Evolutionary conservation across 1,284 basidiomycete species (phyloP).

Genomic region (Ceratobasidium sp.): DNA sequence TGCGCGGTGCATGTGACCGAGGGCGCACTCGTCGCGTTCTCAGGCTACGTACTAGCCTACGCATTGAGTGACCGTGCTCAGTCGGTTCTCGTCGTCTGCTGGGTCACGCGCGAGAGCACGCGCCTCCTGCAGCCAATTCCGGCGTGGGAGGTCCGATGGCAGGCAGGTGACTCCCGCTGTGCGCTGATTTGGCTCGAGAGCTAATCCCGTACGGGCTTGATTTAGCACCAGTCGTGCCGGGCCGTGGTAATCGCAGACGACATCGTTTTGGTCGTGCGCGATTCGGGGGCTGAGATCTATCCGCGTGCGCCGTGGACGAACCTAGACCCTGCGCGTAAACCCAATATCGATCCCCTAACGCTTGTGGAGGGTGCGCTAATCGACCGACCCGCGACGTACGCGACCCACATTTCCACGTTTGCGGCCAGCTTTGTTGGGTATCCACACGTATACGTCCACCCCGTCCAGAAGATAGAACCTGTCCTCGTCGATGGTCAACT

Average conservation of each 20-base stretch:
- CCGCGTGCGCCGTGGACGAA: slow-evolving; percentile 12
- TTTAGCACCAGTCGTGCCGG: slow-evolving; percentile 21
- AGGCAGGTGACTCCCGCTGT: slow-evolving; percentile 9
- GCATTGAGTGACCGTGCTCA: slow-evolving; percentile 20
- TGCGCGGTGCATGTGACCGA: slow-evolving; percentile 17
- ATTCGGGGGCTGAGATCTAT: slow-evolving; percentile 31
- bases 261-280: slow-evolving; percentile 24
- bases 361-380: slow-evolving; percentile 5
- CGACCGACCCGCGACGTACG: slow-evolving; percentile 17
- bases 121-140: slow-evolving; percentile 1
- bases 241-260: slow-evolving; percentile 12
- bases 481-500: not conserved
- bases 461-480: not conserved
- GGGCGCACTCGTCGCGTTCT: slow-evolving; percentile 33
- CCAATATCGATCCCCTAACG: not conserved
- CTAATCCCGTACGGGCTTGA: not conserved
- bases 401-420: slow-evolving; percentile 26
- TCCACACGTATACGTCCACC: slow-evolving; percentile 13
- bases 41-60: slow-evolving; percentile 28
- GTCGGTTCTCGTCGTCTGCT: slow-evolving; percentile 28
- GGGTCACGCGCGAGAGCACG: slow-evolving; percentile 21
- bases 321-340: not conserved
- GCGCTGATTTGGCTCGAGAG: not conserved
- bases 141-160: slow-evolving; percentile 19
- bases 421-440: not conserved